phyloP scores from a whole-genome alignment of 2,329 filamentous ascomycete species.

The Blumeria graminis region DNA sequence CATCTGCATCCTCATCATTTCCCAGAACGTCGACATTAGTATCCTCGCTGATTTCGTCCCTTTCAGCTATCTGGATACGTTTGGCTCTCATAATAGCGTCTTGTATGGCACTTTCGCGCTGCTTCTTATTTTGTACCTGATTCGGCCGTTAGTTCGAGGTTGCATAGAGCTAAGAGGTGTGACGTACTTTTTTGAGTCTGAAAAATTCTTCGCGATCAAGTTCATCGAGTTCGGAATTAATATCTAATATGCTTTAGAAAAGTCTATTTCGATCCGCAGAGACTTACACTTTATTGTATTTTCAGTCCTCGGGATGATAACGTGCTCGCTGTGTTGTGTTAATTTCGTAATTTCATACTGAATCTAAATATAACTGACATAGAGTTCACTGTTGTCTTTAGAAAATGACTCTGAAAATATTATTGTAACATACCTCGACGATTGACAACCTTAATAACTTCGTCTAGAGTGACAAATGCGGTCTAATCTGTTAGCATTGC shows the following conservation, averaged over 20 bases:
- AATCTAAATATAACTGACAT: constrained; percentile 33
- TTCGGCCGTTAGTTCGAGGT: constrained; percentile 1
- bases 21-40: constrained; percentile 41
- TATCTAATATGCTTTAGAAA: constrained; percentile 30
- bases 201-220: constrained; percentile 97
- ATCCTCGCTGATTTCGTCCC: constrained; percentile 24
- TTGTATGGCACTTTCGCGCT: constrained; percentile 45
- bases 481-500: constrained; percentile 26
- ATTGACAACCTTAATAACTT: constrained; percentile 98
- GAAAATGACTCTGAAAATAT: neutral
- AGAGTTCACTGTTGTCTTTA: constrained; percentile 45
- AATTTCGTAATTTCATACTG: constrained; percentile 2
- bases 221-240: constrained; percentile 95
- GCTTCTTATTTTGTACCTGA: constrained; percentile 55
- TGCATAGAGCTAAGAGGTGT: neutral
- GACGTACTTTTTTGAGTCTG: constrained; percentile 57
- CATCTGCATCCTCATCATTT: constrained; percentile 56
- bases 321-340: constrained; percentile 38
- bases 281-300: constrained; percentile 90
- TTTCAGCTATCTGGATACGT: constrained; percentile 25
- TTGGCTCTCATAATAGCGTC: constrained; percentile 57
- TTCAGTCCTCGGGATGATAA: constrained; percentile 93
- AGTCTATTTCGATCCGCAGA: neutral
- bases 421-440: constrained; percentile 41
- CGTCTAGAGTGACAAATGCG: constrained; percentile 90